Percentiles rank a stretch among this genome's conserved stretches.
Conservation (phyloP, 768 basidiomycete species). For the Cyathus striatus region DNA sequence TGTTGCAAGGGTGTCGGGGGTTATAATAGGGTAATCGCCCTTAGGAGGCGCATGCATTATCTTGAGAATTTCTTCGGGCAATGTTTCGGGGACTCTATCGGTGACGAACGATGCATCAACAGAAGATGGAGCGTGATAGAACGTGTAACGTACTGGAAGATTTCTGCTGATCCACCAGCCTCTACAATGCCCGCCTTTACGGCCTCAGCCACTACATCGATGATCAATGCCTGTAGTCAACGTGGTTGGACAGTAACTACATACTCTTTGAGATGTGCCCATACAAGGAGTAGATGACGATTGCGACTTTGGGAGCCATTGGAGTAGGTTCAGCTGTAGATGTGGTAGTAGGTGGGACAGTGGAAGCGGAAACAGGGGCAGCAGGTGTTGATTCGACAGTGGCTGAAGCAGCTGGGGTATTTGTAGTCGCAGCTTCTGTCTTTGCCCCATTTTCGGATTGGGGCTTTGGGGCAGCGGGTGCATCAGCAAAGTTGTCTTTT, state of each 20-base stretch:
- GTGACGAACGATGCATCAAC: neutral
- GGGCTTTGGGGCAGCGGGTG: neutral
- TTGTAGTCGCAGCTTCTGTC: constrained; percentile 17
- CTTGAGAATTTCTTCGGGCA: neutral
- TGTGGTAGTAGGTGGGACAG: constrained; percentile 5
- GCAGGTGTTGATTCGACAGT: neutral
- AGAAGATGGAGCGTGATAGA: neutral
- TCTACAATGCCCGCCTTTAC: neutral
- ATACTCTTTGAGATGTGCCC: constrained; percentile 56
- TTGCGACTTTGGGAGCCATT: constrained; percentile 45
- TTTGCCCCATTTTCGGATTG: constrained; percentile 6
- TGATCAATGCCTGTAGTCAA: neutral
- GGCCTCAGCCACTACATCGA: neutral
- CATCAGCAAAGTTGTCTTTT: constrained; percentile 19
- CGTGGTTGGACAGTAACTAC: constrained; percentile 13
- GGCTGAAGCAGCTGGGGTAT: neutral
- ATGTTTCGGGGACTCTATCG: neutral
- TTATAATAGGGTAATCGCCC: neutral
- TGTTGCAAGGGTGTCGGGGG: neutral
- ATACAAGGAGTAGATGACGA: constrained; percentile 59
- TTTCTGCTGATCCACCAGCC: neutral
- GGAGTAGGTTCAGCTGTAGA: constrained; percentile 14
- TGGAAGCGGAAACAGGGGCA: neutral
- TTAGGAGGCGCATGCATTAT: neutral
- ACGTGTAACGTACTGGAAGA: neutral